Evolutionary conservation across 164 flowering plant species (phyloP).

Genomic region (Annona cherimola): DNA sequence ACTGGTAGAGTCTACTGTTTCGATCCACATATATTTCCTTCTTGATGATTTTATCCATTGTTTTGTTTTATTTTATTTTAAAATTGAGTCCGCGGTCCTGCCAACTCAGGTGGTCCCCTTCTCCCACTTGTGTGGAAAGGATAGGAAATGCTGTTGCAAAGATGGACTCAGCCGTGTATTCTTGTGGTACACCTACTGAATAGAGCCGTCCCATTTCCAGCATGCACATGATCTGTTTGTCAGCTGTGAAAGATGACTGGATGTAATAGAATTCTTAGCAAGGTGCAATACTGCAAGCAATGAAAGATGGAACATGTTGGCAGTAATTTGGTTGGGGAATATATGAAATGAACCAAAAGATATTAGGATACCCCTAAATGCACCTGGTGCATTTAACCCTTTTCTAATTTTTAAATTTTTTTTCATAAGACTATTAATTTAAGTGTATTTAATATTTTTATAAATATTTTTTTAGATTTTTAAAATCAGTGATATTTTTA

Average conservation of each 20-base stretch:
- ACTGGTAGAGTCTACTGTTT: neutral
- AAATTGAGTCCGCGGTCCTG: neutral
- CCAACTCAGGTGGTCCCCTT: neutral
- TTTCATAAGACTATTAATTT: too few relatives aligned
- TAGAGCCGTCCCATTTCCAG: neutral
- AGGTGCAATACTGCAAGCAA: neutral
- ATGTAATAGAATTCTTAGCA: neutral
- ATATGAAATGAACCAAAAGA: neutral
- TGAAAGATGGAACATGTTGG: neutral
- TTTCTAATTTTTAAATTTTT: too few relatives aligned
- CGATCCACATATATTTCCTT: neutral
- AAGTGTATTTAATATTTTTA: too few relatives aligned
- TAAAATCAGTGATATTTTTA: too few relatives aligned
- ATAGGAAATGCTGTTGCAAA: neutral
- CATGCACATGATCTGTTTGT: neutral
- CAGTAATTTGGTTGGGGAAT: neutral
- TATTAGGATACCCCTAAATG: neutral
- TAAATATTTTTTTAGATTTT: too few relatives aligned
- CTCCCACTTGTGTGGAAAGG: neutral
- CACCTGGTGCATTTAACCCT: neutral
- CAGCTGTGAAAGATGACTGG: neutral
- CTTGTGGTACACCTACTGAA: neutral
- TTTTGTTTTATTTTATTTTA: too few relatives aligned
- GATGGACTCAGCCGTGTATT: neutral
- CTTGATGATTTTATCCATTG: neutral